phyloP scores from a whole-genome alignment of 2,329 filamentous ascomycete genomes.

The Periconia sp. region DNA sequence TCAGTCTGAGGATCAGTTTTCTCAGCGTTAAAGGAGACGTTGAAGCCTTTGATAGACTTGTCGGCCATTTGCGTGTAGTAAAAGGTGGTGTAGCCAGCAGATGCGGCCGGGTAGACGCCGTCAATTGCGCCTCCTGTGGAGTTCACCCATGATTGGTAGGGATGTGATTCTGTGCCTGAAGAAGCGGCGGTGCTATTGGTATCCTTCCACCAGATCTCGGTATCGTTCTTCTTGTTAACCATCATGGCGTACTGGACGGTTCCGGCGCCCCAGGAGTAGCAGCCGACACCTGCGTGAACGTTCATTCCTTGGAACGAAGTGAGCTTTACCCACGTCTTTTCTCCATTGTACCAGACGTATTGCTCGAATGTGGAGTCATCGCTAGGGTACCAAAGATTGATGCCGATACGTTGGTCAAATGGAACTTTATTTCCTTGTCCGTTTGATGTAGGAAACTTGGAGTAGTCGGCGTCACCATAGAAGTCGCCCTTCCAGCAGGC shows the following conservation, averaged over 20 bases:
- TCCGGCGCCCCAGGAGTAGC: conserved; percentile 50
- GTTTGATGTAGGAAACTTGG: conserved; percentile 41
- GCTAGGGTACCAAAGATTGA: conserved; percentile 54
- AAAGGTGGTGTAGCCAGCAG: conserved; percentile 50
- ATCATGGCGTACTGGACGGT: conserved; percentile 53
- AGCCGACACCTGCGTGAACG: conserved; percentile 52
- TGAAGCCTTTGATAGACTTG: conserved; percentile 46
- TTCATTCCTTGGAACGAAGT: conserved; percentile 48
- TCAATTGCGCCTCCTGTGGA: conserved; percentile 34
- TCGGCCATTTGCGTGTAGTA: conserved; percentile 50
- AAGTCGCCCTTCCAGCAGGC: conserved; percentile 79
- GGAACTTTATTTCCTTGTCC: conserved; percentile 31
- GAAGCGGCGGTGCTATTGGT: conserved; percentile 41
- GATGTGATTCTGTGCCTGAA: conserved; percentile 41
- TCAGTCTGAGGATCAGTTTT: conserved; percentile 41
- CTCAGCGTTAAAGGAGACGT: conserved; percentile 47
- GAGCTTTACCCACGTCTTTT: conserved; percentile 44
- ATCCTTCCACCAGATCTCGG: conserved; percentile 55
- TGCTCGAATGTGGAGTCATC: conserved; percentile 49
- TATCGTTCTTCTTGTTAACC: conserved; percentile 45
- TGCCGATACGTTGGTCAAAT: conserved; percentile 41
- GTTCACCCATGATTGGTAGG: conserved; percentile 49
- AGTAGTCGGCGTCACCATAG: conserved; percentile 45
- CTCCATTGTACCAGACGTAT: conserved; percentile 49
- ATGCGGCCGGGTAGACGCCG: conserved; percentile 47